Evolutionary conservation across 192 early-diverging fungal genomes (phyloP), one percentile per base, ranked within the genome.

Genomic region (Linnemannia elongata): DNA sequence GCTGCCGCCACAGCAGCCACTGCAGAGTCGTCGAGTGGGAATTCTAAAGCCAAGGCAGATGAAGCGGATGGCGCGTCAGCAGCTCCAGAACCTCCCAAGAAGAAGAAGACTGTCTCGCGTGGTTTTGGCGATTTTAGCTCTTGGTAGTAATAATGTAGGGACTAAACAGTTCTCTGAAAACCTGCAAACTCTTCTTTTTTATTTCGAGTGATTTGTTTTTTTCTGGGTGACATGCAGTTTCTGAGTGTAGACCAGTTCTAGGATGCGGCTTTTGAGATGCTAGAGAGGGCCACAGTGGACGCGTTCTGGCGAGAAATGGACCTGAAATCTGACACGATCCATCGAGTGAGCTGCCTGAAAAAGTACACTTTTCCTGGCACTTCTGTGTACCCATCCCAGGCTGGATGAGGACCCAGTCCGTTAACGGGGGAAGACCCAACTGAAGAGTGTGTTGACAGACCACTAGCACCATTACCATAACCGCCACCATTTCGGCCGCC

Each of bases 61-160:
- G 45, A 71, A 49, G 47, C 60, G 75, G 52, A 72, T 13, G 52
- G 41, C 49, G 9, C 27, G 2, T 39, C 78, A 24, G 49, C 80
- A 2, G 55, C 76, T 5, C 18, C 49, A 47, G 72, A 68, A 44
- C 76, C 77, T 15, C 54, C 74, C 17, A 85, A 81, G 63, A 90
- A 90, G 78, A 90, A 90, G 71, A 81, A 88, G 22, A 80, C 78
- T 60, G 63, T 63, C 9, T 49, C 73, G 42, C 49, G 72, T 60
- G 83, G 79, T 18, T 92, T 90, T 78, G 89, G 88, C 2, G 83
- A 90, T 79, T 92, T 92, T 80, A 90, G 83, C 72, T 86, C 75
- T n/a, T 89, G 89, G 89, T 89, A 78, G 69, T 75, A 66, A 39
- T 24, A 66, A 44, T 15, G 45, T 38, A 41, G 12, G 24, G 41